These are phyloP conservation scores for Heliamphora pulchella DNA, from an alignment of 179 eudicot genomes.

Conservation along the genomic window DNA sequence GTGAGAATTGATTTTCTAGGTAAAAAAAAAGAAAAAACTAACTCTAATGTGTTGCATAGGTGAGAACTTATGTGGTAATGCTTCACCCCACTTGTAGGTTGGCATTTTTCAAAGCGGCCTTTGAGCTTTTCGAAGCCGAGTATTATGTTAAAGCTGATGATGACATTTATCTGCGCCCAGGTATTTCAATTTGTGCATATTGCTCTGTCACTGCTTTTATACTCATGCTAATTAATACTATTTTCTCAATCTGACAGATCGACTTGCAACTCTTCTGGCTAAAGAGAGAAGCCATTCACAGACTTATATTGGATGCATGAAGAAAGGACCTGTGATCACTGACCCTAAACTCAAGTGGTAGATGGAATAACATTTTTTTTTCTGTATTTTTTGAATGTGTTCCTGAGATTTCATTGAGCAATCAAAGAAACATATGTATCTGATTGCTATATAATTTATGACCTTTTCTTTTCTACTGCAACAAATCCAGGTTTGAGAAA, in stretches of 20 bases:
- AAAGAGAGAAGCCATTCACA: constrained; percentile 48
- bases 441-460: background rate
- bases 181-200: constrained; percentile 22
- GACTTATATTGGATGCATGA: constrained; percentile 76
- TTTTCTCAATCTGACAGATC: constrained; percentile 32
- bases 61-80: background rate
- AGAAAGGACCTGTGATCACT: constrained; percentile 72
- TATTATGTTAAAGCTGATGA: constrained; percentile 70
- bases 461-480: background rate
- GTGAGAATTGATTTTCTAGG: constrained; percentile 26
- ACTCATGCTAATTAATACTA: background rate
- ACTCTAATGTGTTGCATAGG: background rate
- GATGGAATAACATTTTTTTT: background rate
- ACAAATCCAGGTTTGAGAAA: constrained; percentile 48
- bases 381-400: no score
- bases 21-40: background rate
- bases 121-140: constrained; percentile 55
- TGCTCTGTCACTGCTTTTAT: background rate
- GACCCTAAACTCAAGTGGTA: constrained; percentile 69
- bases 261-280: constrained; percentile 64
- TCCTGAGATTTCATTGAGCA: background rate
- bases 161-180: constrained; percentile 69
- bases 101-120: constrained; percentile 60
- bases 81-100: constrained; percentile 33
- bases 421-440: background rate